These are phyloP conservation scores for Hymenoscyphus infarciens DNA, from an alignment of 2,329 filamentous ascomycete genomes.

Conservation along the genomic window DNA sequence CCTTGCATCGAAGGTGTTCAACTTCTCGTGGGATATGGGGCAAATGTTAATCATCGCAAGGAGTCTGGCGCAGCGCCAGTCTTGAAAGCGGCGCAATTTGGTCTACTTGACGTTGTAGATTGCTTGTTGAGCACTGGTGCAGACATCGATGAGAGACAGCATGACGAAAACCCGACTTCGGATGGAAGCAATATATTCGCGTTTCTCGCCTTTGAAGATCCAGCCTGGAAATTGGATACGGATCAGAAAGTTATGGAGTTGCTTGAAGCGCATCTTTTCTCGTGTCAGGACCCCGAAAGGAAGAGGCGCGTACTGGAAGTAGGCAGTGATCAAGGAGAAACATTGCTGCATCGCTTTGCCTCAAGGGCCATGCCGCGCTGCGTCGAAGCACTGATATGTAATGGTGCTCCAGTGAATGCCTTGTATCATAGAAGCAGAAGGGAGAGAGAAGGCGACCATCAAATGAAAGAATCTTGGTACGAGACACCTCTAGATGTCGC, in stretches of 20 bases:
- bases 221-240: not conserved
- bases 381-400: not conserved
- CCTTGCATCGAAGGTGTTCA: not conserved
- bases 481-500: not conserved
- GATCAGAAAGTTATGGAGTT: not conserved
- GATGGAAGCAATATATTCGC: not conserved
- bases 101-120: not conserved
- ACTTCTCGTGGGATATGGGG: not conserved
- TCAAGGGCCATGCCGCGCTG: not conserved
- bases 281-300: not conserved
- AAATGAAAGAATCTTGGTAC: not conserved
- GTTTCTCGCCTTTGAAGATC: not conserved
- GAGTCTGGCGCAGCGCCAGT: not conserved
- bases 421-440: not conserved
- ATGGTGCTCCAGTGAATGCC: not conserved
- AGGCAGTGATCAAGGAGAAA: not conserved
- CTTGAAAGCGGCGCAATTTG: not conserved
- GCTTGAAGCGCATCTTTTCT: not conserved
- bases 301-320: not conserved
- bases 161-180: not conserved
- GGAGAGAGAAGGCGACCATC: not conserved
- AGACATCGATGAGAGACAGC: slow-evolving; percentile 3
- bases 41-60: not conserved
- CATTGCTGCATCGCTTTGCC: slow-evolving; percentile 2
- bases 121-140: not conserved